Base-by-base conservation (phyloP, 1,284 basidiomycete species). In the Cerioporus squamosus region DNA sequence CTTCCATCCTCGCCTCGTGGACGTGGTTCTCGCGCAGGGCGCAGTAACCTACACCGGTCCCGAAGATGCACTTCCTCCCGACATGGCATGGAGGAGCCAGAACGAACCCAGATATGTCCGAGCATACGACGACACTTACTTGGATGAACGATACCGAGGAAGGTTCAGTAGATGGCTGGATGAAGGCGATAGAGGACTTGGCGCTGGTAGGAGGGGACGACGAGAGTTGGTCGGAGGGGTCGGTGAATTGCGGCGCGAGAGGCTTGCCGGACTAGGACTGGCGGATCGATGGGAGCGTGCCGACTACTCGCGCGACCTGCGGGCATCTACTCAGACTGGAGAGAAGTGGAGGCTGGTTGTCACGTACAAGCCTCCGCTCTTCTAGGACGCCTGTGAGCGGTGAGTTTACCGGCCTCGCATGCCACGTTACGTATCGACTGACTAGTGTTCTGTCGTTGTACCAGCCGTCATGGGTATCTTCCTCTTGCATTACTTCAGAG, bases 1-100 rank as follows among this genome's bases (percentile, higher is more conserved):
- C 59, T 66, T 66, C 63, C 60, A 66, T 39, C 65, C 61, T 14
- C 65, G 65, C 17, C 44, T 57, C 45, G 59, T 66, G 59, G 53
- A 62, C 29, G 63, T 63, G 42, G 53, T 58, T 46, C 60, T 66
- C 22, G 63, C 65, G 26, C 58, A 61, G 9, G 65, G 65, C 18
- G 10, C 31, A n/a, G 39, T 62, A 12, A 18, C 59, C 5, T 60
- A 61, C 51, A 55, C 53, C 5, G 63, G 63, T 4, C 45, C 55
- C 1, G 31, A 40, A 12, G 33, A 51, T 22, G 36, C n/a, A 26
- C 1, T 12, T 3, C 62, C 56, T 2, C 47, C 58, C 6, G 61
- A 63, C 42, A 44, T 57, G 29, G 10, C 29, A 29, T 44, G 20
- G 18, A 17, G 9, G 8, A n/a, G 22, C 5, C 18, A 18, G 6